A percentile compares a stretch with the other conserved stretches of the same genome.
These are phyloP conservation scores for Tranzscheliella williamsii DNA, from an alignment of 1,284 basidiomycete species.

Conservation along the genomic window DNA sequence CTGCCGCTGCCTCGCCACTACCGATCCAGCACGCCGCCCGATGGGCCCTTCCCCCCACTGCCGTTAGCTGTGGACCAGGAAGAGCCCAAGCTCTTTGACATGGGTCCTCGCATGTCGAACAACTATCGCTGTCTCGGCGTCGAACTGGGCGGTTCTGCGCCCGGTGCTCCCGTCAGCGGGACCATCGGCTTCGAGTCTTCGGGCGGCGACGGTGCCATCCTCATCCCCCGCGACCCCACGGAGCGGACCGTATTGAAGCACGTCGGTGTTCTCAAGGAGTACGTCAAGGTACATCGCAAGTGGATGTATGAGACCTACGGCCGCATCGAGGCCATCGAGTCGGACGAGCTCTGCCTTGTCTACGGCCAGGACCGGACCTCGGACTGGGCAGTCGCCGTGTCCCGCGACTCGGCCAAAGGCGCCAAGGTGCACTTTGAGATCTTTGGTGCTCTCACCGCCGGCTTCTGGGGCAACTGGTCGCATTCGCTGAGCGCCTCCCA, in stretches of 20 bases:
- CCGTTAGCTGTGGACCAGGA: slow-evolving; percentile 41
- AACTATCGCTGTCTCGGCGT: slow-evolving; percentile 42
- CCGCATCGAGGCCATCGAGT: slow-evolving; percentile 39
- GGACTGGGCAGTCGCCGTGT: slow-evolving; percentile 49
- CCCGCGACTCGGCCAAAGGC: slow-evolving; percentile 31
- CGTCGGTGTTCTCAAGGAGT: slow-evolving; percentile 45
- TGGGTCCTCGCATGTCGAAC: slow-evolving; percentile 44
- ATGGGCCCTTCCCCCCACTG: slow-evolving; percentile 38
- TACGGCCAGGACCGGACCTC: slow-evolving; percentile 45
- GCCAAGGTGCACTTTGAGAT: slow-evolving; percentile 47
- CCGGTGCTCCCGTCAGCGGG: slow-evolving; percentile 31
- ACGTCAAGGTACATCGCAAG: slow-evolving; percentile 40
- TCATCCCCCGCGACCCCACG: slow-evolving; percentile 46
- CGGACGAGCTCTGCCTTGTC: slow-evolving; percentile 40
- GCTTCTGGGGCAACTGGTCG: slow-evolving; percentile 47
- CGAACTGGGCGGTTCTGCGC: slow-evolving; percentile 14
- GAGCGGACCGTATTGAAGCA: slow-evolving; percentile 41
- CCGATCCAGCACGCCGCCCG: slow-evolving; percentile 28
- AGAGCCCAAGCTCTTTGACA: slow-evolving; percentile 34
- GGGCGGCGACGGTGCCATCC: slow-evolving; percentile 47
- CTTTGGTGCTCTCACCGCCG: slow-evolving; percentile 21
- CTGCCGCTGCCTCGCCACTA: not conserved
- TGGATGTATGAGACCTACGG: slow-evolving; percentile 47
- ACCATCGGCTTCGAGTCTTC: slow-evolving; percentile 42
- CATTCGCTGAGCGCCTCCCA: slow-evolving; percentile 40